A percentile compares a stretch with the other conserved stretches of the same genome.
phyloP scores from a whole-genome alignment of 2,329 filamentous ascomycete genomes.

The Fusarium agapanthi region DNA sequence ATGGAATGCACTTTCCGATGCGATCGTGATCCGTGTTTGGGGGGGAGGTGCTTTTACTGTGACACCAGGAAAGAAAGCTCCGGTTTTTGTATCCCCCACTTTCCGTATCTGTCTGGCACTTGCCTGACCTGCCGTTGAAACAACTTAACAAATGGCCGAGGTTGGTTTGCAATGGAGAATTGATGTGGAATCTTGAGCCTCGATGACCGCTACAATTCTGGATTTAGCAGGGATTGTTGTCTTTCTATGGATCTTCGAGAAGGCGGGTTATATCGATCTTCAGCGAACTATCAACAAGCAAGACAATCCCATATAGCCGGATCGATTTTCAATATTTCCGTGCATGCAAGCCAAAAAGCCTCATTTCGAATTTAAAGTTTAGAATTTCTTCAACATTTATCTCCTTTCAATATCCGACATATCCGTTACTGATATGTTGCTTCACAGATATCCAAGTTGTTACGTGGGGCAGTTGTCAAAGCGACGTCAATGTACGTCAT shows the following conservation, averaged over 20 bases:
- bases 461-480: constrained; percentile 12
- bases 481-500: constrained; percentile 37
- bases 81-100: constrained; percentile 6
- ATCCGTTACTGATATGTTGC: background rate
- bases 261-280: background rate
- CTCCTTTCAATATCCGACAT: background rate
- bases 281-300: background rate
- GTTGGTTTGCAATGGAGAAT: constrained; percentile 3
- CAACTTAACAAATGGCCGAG: background rate
- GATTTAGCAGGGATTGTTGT: background rate
- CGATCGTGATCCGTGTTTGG: background rate
- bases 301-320: background rate
- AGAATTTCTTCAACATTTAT: background rate
- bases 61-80: constrained; percentile 15
- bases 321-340: constrained; percentile 10
- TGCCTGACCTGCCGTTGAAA: background rate
- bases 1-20: background rate
- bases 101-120: background rate
- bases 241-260: background rate
- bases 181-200: constrained; percentile 18
- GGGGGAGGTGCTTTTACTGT: background rate
- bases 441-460: background rate
- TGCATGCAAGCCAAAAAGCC: background rate
- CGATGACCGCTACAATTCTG: constrained; percentile 18
- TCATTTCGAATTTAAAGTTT: background rate